phyloP scores from a whole-genome alignment of 2,329 filamentous ascomycete genomes.

The Ceratocystis eucalypticola region DNA sequence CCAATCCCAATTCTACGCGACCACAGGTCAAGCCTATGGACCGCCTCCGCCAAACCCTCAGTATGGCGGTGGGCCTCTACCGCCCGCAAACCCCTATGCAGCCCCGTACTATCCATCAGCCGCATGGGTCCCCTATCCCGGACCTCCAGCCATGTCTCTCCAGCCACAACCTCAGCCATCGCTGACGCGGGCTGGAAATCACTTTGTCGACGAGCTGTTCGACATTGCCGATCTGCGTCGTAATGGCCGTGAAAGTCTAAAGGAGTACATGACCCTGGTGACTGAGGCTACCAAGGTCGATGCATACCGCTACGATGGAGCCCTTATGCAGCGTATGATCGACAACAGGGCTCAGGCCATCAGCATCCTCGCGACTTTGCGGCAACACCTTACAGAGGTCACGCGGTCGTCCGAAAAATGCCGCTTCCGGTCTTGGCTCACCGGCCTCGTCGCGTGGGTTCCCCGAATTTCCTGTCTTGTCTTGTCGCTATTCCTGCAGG shows the following conservation, averaged over 20 bases:
- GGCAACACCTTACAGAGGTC: slow-evolving; percentile 13
- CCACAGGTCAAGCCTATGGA: neutral
- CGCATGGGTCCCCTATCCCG: neutral
- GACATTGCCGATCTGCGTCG: slow-evolving; percentile 10
- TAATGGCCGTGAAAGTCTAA: slow-evolving; percentile 5
- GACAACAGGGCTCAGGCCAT: slow-evolving; percentile 8
- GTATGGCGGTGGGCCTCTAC: neutral
- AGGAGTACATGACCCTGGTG: slow-evolving; percentile 7
- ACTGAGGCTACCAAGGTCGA: neutral
- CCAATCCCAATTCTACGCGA: neutral
- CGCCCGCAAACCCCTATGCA: neutral
- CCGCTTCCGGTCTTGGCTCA: slow-evolving; percentile 18
- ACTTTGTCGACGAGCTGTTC: slow-evolving; percentile 7
- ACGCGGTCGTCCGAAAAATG: slow-evolving; percentile 17
- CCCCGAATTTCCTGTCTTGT: slow-evolving; percentile 18
- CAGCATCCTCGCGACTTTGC: slow-evolving; percentile 10
- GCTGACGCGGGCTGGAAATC: neutral
- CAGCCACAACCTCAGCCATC: neutral
- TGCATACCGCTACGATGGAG: slow-evolving; percentile 5
- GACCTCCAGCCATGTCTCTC: neutral
- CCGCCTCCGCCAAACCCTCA: neutral
- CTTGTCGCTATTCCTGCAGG: slow-evolving; percentile 17
- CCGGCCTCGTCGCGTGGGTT: slow-evolving; percentile 19
- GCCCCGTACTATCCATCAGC: slow-evolving; percentile 2
- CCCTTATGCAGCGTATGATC: slow-evolving; percentile 6